Percentiles rank a stretch among this genome's conserved stretches.
These are phyloP conservation scores for Aureobasidium sp. DNA, from an alignment of 2,329 filamentous ascomycete genomes.

Conservation along the genomic window DNA sequence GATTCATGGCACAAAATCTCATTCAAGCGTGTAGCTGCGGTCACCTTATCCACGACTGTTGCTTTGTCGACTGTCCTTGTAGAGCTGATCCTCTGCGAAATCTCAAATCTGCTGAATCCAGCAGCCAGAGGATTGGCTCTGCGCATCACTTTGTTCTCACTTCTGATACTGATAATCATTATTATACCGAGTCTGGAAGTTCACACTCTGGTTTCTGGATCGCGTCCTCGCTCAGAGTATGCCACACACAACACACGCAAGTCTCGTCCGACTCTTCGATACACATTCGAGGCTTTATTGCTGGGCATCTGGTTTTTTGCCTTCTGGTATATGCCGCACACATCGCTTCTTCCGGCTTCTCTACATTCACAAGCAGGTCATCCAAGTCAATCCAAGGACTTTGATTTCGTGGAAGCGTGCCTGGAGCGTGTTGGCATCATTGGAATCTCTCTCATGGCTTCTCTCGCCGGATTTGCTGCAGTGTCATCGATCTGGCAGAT, in stretches of 20 bases:
- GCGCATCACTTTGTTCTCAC: conserved; percentile 57
- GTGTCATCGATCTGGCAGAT: conserved; percentile 81
- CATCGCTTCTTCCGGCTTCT: conserved; percentile 25
- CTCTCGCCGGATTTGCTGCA: conserved; percentile 83
- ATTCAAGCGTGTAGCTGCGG: conserved; percentile 31
- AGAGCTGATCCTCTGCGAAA: conserved; percentile 75
- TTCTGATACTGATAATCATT: conserved; percentile 64
- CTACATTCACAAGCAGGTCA: conserved; percentile 28
- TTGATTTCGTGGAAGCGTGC: conserved; percentile 47
- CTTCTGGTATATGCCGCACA: conserved; percentile 56
- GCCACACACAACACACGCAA: not conserved
- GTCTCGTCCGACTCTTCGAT: not conserved
- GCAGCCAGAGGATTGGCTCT: conserved; percentile 59
- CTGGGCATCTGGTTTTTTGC: conserved; percentile 60
- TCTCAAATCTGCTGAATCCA: conserved; percentile 64
- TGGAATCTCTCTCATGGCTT: conserved; percentile 76
- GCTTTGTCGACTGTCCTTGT: conserved; percentile 69
- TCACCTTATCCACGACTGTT: conserved; percentile 67
- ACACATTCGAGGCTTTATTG: conserved; percentile 46
- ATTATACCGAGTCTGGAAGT: conserved; percentile 73
- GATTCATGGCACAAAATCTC: conserved; percentile 18
- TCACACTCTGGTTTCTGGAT: conserved; percentile 49
- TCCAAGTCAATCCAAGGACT: conserved; percentile 25
- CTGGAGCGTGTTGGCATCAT: conserved; percentile 68
- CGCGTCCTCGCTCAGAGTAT: not conserved